Evolutionary conservation across 257 asterid species (phyloP).

Genomic region (Asclepias syriaca): DNA sequence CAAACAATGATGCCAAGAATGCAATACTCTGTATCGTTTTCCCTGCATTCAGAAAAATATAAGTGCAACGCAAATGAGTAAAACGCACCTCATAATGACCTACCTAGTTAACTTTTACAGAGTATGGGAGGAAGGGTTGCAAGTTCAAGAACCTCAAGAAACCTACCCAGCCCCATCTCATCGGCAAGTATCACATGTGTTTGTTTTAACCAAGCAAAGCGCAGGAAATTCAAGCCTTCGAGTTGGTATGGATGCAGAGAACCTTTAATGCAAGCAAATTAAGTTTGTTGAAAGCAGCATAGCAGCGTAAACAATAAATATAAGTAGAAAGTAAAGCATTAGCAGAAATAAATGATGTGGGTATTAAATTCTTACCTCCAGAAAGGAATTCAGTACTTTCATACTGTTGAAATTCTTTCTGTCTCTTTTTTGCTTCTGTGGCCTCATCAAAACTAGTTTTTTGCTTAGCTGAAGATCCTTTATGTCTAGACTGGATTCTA

Average conservation of each 20-base stretch:
- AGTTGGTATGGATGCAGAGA: constrained; percentile 98
- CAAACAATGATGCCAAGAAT: constrained; percentile 86
- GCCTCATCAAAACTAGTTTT: constrained; percentile 49
- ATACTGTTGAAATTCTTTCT: constrained; percentile 79
- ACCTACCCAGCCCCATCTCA: constrained; percentile 99
- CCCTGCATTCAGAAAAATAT: constrained; percentile 48
- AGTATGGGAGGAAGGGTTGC: background rate
- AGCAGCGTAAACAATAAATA: background rate
- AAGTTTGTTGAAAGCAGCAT: constrained; percentile 3
- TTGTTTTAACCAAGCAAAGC: constrained; percentile 95
- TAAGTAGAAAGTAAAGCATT: background rate
- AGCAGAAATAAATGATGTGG: background rate
- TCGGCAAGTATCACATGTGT: constrained; percentile 99
- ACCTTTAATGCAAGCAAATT: constrained; percentile 40
- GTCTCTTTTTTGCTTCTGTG: constrained; percentile 60
- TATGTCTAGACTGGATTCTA: constrained; percentile 52
- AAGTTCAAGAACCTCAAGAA: constrained; percentile 18
- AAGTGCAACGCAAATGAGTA: constrained; percentile 7
- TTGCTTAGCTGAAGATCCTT: constrained; percentile 47
- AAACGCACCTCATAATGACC: background rate
- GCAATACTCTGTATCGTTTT: constrained; percentile 99
- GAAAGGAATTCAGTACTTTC: constrained; percentile 81
- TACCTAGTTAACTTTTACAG: background rate
- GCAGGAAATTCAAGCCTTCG: constrained; percentile 97
- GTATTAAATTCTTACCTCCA: constrained; percentile 53